phyloP scores from a whole-genome alignment of 345 rosid genomes.

The Eucalyptus tenuipes region DNA sequence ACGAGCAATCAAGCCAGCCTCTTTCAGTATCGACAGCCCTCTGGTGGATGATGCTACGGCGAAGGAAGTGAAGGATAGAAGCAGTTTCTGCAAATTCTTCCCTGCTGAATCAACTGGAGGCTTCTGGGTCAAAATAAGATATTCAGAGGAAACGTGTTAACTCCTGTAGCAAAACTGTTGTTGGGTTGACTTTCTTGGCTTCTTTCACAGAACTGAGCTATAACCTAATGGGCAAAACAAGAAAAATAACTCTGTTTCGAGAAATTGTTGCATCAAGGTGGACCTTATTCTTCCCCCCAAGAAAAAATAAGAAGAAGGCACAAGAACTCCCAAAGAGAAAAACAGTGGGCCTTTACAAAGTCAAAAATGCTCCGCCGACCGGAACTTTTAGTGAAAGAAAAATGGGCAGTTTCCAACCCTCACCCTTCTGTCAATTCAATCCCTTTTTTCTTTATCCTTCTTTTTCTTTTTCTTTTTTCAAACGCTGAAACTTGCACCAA shows the following conservation, averaged over 20 bases:
- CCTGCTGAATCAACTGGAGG: neutral
- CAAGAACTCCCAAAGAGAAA: neutral
- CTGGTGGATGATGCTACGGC: neutral
- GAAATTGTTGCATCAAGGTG: neutral
- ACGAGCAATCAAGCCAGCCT: neutral
- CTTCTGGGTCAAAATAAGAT: neutral
- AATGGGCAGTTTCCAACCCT: neutral
- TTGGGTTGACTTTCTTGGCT: neutral
- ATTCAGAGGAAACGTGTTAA: neutral
- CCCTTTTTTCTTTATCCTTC: neutral
- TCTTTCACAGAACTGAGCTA: neutral
- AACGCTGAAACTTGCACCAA: neutral
- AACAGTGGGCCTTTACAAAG: neutral
- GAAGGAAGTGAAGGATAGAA: neutral
- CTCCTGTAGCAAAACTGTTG: neutral
- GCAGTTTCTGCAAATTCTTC: neutral
- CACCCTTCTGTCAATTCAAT: neutral
- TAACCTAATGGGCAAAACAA: neutral
- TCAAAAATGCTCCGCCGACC: neutral
- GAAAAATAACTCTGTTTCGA: neutral
- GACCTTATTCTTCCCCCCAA: neutral
- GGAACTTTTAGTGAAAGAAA: neutral
- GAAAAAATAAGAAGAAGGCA: neutral
- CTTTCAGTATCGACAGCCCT: neutral
- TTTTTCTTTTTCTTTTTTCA: neutral